Base-by-base conservation (phyloP, 176 grass and related monocot species). In the Miscanthus lutarioriparius region DNA sequence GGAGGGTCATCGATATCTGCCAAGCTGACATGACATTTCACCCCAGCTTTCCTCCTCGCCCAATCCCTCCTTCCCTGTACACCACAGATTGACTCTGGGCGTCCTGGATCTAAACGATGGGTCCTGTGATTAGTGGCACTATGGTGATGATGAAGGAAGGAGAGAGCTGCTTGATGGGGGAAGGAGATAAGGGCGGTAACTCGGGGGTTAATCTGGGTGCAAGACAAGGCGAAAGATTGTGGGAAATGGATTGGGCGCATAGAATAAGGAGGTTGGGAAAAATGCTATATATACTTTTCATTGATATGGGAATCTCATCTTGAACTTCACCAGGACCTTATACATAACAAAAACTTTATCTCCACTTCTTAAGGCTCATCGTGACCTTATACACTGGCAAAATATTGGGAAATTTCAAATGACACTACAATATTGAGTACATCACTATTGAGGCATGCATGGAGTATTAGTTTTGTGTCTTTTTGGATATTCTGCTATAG, bases 401-500 rank as follows among this genome's bases (percentile, higher is more conserved):
- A 9, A 16, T 48, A 45, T 54, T 77, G 4, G 37, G 2, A 38
- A 71, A 80, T 8, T 37, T n/a, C 76, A 63, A 62, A 87, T 65
- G 59, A 51, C 30, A 64, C 22, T 25, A 13, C 17, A 38, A 53
- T 8, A 59, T 59, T 22, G 13, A 5, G 7, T 48, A 51, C 27
- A 10, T 47, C 27, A 23, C 11, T 78, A 17, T 12, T 43, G 37
- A 33, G 43, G 39, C 40, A 64, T 51, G 48, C 15, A 19, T 51
- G 41, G 47, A 33, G 15, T 58, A 36, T 74, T 44, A 38, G 35
- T 48, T 80, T 10, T 65, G 16, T 14, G 23, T 22, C 49, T 6
- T 2, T 48, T 13, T 83, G n/a, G 72, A 56, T 11, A 30, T 67
- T 32, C 37, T 84, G 62, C 59, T 80, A 10, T 51, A 84, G 41